A percentile compares a stretch with the other conserved stretches of the same genome.
Evolutionary conservation across 345 rosid genomes (phyloP).

Genomic region (Schrenkiella parvula): DNA sequence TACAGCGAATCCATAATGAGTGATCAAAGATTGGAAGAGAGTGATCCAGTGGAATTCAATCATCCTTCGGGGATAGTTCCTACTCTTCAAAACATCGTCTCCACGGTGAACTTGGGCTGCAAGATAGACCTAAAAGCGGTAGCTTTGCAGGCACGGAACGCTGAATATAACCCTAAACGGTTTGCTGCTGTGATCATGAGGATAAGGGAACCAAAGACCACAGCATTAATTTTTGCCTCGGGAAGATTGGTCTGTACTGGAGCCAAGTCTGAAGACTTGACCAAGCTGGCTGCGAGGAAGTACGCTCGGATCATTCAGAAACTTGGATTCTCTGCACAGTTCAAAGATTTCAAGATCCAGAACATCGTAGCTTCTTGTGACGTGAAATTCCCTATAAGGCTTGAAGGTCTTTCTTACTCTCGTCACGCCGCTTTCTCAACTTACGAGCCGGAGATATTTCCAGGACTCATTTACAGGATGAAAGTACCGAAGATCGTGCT

Average conservation of each 20-base stretch:
- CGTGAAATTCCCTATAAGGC: background rate
- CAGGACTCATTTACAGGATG: conserved; percentile 92
- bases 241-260: background rate
- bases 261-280: background rate
- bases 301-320: background rate
- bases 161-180: conserved; percentile 1
- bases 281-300: background rate
- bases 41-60: conserved; percentile 84
- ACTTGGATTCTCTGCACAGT: background rate
- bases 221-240: background rate
- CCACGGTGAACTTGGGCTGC: background rate
- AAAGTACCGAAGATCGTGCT: conserved; percentile 91
- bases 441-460: conserved; percentile 95
- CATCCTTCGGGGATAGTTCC: conserved; percentile 72
- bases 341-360: background rate
- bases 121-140: background rate
- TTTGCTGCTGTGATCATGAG: background rate
- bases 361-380: conserved; percentile 1
- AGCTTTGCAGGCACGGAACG: background rate
- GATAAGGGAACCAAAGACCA: background rate
- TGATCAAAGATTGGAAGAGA: conserved; percentile 72
- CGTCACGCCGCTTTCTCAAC: background rate
- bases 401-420: background rate
- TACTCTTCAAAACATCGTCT: background rate
- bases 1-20: conserved; percentile 43